Conservation (phyloP, 129 eudicot genomes). For the Flaveria trinervia region DNA sequence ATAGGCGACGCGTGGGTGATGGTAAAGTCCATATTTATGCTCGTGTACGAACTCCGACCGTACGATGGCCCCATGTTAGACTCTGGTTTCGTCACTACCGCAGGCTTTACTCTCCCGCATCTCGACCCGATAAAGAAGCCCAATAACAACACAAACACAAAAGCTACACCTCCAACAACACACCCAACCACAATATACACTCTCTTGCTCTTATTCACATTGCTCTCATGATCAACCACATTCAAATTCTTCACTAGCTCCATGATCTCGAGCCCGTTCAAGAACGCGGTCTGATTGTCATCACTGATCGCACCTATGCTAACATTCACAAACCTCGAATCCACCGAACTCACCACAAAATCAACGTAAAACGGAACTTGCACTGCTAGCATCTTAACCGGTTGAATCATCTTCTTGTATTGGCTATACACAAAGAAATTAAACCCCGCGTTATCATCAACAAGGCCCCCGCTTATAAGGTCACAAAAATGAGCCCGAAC, state of each 20-base stretch:
- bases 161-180: slow-evolving; percentile 36
- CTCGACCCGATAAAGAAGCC: slow-evolving; percentile 30
- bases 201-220: neutral
- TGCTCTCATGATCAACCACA: neutral
- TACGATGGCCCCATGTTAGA: slow-evolving; percentile 17
- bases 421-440: slow-evolving; percentile 37
- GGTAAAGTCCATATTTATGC: slow-evolving; percentile 32
- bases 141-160: slow-evolving; percentile 33
- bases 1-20: slow-evolving; percentile 35
- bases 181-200: slow-evolving; percentile 37
- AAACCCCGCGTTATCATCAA: neutral
- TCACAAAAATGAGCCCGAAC: slow-evolving; percentile 63
- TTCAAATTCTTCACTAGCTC: slow-evolving; percentile 25
- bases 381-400: neutral
- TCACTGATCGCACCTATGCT: slow-evolving; percentile 38
- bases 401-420: neutral
- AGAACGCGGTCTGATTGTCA: slow-evolving; percentile 17
- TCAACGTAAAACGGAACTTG: slow-evolving; percentile 49
- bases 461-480: neutral
- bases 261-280: slow-evolving; percentile 71
- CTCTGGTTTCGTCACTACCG: slow-evolving; percentile 23
- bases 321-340: slow-evolving; percentile 36
- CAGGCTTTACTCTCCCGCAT: slow-evolving; percentile 32
- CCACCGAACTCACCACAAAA: slow-evolving; percentile 43
- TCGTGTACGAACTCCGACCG: slow-evolving; percentile 44